Conservation (phyloP, 2,329 filamentous ascomycete species). For the Plectosphaerella sp. region DNA sequence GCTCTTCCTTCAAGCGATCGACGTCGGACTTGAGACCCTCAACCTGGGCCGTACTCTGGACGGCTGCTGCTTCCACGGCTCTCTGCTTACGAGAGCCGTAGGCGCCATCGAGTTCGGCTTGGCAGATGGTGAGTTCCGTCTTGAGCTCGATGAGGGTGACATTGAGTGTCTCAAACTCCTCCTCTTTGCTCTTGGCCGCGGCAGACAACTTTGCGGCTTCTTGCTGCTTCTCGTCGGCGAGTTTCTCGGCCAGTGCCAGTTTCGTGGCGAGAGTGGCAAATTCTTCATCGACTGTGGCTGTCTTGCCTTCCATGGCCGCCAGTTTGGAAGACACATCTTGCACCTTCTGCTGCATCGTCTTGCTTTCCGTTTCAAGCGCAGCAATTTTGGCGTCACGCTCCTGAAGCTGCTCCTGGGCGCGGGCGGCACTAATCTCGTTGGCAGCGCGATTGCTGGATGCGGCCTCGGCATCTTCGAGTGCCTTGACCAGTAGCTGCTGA, state of each 20-base stretch:
- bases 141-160: constrained; percentile 53
- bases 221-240: constrained; percentile 32
- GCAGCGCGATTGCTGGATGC: constrained; percentile 16
- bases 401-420: constrained; percentile 16
- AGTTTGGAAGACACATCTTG: constrained; percentile 27
- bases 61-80: constrained; percentile 51
- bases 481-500: constrained; percentile 44
- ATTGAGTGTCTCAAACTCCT: constrained; percentile 46
- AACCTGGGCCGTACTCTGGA: constrained; percentile 43
- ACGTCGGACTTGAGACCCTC: constrained; percentile 42
- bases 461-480: constrained; percentile 42
- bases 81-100: constrained; percentile 56
- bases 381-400: constrained; percentile 33
- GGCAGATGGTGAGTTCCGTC: constrained; percentile 56
- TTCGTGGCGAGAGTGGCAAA: constrained; percentile 31
- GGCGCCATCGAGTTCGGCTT: constrained; percentile 58
- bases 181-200: constrained; percentile 41
- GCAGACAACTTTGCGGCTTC: constrained; percentile 30
- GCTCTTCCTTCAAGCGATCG: constrained; percentile 44
- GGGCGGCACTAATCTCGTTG: constrained; percentile 11
- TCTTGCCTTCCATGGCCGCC: constrained; percentile 16
- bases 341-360: constrained; percentile 32
- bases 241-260: constrained; percentile 22
- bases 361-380: constrained; percentile 33
- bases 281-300: constrained; percentile 35